Evolutionary conservation across 495 filamentous ascomycete species (phyloP).

Genomic region (Cercophora newfieldiana): DNA sequence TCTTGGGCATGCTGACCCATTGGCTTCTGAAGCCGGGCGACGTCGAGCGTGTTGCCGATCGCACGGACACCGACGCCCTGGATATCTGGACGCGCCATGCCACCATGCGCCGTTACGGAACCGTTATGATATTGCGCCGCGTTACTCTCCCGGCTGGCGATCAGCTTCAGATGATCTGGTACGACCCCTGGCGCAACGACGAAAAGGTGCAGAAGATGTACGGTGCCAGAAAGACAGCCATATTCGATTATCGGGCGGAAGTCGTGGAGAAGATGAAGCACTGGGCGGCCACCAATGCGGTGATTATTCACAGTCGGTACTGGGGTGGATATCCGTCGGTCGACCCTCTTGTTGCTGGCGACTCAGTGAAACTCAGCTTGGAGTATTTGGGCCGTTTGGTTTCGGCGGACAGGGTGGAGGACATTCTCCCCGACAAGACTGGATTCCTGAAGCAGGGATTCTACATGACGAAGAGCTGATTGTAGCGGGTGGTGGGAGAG

Average conservation of each 20-base stretch:
- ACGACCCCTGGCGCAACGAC: background rate
- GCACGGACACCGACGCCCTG: background rate
- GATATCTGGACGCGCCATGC: background rate
- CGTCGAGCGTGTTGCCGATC: background rate
- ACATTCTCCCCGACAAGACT: background rate
- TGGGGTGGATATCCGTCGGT: background rate
- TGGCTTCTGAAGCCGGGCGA: background rate
- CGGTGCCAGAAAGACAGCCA: background rate
- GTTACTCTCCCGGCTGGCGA: too few relatives aligned
- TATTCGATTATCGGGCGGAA: background rate
- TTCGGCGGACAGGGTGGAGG: background rate
- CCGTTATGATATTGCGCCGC: background rate
- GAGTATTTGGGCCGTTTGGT: background rate
- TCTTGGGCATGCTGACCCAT: too few relatives aligned
- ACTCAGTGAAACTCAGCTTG: background rate
- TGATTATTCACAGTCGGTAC: background rate
- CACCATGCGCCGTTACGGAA: background rate
- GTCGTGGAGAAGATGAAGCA: background rate
- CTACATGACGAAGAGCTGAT: background rate
- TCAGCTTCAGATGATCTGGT: conserved; percentile 6
- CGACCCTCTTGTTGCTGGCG: background rate
- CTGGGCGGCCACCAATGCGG: background rate
- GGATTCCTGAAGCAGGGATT: background rate
- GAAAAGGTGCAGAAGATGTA: background rate
- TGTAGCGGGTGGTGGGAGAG: background rate